A percentile compares a stretch with the other conserved stretches of the same genome.
Evolutionary conservation across 352 stramenopile genomes (phyloP).

Genomic region (Globisporangium iwayamae): DNA sequence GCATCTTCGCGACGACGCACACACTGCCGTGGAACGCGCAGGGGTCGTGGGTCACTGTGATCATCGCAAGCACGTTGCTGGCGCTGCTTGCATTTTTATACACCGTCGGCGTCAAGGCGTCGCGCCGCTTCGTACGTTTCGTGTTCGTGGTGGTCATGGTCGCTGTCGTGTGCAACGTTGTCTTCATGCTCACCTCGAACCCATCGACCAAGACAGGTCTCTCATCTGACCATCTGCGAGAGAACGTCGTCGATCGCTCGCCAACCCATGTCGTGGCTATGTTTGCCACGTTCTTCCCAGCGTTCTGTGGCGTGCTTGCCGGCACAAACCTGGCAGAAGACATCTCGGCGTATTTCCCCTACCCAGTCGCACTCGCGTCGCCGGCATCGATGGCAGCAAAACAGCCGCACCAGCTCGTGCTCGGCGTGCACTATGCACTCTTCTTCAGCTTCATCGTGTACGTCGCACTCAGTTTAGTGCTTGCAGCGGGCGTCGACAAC

Average conservation of each 20-base stretch:
- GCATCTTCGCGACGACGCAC: constrained; percentile 15
- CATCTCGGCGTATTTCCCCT: constrained; percentile 18
- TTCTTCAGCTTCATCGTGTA: constrained; percentile 33
- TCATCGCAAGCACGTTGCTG: constrained; percentile 30
- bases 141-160: constrained; percentile 38
- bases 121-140: constrained; percentile 22
- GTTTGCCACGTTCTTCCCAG: constrained; percentile 42
- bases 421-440: constrained; percentile 43
- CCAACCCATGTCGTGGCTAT: constrained; percentile 24
- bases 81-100: constrained; percentile 18
- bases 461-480: constrained; percentile 24
- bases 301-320: constrained; percentile 39
- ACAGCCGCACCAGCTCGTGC: constrained; percentile 28
- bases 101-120: constrained; percentile 16
- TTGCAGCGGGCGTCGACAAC: constrained; percentile 31
- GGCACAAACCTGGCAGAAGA: constrained; percentile 34
- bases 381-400: constrained; percentile 14
- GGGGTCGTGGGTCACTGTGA: constrained; percentile 30
- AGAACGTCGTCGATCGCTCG: constrained; percentile 23
- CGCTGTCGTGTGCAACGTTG: constrained; percentile 29
- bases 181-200: constrained; percentile 32
- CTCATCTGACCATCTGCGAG: constrained; percentile 20
- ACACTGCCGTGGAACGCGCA: constrained; percentile 36
- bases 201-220: constrained; percentile 25
- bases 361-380: constrained; percentile 12